Base-by-base conservation (phyloP, 1,139 yeast species). In the Candida sp. region DNA sequence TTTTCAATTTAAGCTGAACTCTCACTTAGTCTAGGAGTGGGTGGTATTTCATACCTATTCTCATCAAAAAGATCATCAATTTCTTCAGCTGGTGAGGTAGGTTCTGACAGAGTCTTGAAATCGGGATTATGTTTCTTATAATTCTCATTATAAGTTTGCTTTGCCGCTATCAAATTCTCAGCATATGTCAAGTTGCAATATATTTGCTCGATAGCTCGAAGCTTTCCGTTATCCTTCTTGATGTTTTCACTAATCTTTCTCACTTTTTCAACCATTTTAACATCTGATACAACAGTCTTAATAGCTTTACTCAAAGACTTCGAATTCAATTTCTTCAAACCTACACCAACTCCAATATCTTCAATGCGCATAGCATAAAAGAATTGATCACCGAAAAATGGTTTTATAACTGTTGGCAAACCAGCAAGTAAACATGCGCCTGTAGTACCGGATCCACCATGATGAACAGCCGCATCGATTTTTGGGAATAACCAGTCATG, bases 381-480 rank as follows among this genome's bases (percentile, higher is more conserved):
- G 61, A 87, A 90, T 62, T 91, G 99, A 62, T 91, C 99, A 0
- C 97, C 99, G 63, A 91, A 91, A 57, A 93, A 91, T 2, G 99
- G 98, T 60, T 91, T 91, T 52, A 91, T 82, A 35, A 91, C 78
- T 0, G 96, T 88, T 0, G 98, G 97, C 29, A 87, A 60, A 0
- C 98, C 99, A 7, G 89, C 87, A 48, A 93, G 68, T 44, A 91
- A 61, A 3, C 95, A 78, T 0, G 97, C 97, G 8, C 99, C 99
- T 0, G 98, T 90, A 0, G 98, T 89, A 1, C 99, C 99, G 0
- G 96, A 86, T 0, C 99, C 99, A 33, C 99, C 99, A 62, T 91
- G 99, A 57, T 91, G 99, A 4, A 91, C 97, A 0, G 96, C 96
- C 0, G 93, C 97, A 64, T 91, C 97, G 36, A 93, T 72, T 50